These are phyloP conservation scores for Brassica balearica DNA, from an alignment of 441 rosid species.

Conservation along the genomic window DNA sequence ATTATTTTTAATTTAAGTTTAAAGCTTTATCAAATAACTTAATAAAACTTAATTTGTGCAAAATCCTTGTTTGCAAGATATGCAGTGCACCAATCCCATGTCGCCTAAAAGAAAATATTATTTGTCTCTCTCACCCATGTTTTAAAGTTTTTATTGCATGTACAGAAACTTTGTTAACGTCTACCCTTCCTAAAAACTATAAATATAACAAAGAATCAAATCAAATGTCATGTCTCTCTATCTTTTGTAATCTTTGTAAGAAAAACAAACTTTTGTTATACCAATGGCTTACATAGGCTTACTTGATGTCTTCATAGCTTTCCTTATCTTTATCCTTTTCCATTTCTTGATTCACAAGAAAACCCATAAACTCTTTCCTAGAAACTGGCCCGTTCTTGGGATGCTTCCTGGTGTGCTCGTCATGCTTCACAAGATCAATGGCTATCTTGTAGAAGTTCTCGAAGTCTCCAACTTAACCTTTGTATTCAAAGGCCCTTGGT, in stretches of 20 bases:
- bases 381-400: slow-evolving; percentile 55
- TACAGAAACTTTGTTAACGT: no score
- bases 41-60: not conserved
- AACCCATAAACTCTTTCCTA: slow-evolving; percentile 33
- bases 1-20: no score
- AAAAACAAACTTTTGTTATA: not conserved
- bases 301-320: slow-evolving; percentile 35
- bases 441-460: slow-evolving; percentile 30
- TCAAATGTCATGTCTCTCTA: no score
- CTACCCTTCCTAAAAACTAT: no score
- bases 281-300: slow-evolving; percentile 37
- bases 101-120: not conserved
- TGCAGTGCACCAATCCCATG: not conserved
- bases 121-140: not conserved
- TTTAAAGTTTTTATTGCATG: not conserved
- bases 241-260: no score
- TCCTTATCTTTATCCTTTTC: slow-evolving; percentile 40
- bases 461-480: slow-evolving; percentile 34
- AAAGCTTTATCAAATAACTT: not conserved
- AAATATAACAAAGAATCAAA: no score
- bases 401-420: slow-evolving; percentile 49
- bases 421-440: slow-evolving; percentile 40
- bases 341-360: slow-evolving; percentile 31
- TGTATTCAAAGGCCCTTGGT: slow-evolving; percentile 45
- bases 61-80: slow-evolving; percentile 1